Conservation (phyloP, 352 stramenopile genomes). For the Pythium periplocum region DNA sequence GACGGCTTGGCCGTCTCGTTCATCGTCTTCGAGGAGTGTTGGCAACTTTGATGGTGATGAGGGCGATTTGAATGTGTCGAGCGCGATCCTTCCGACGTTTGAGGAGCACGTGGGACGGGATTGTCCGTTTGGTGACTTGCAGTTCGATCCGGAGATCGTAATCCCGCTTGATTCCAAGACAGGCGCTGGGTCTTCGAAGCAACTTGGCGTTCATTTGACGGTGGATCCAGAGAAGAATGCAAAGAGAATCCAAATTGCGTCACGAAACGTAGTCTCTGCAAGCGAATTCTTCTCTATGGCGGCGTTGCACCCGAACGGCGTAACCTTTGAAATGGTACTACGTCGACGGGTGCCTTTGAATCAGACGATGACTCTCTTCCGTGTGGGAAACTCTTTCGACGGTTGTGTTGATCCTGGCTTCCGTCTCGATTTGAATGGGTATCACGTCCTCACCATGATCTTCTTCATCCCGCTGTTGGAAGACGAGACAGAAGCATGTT, state of each 20-base stretch:
- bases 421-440: slow-evolving; percentile 50
- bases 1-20: no score
- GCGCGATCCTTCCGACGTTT: slow-evolving; percentile 16
- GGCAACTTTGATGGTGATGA: not conserved
- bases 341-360: slow-evolving; percentile 29
- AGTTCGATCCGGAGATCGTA: slow-evolving; percentile 43
- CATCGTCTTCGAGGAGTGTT: not conserved
- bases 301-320: slow-evolving; percentile 9
- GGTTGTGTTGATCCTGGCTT: slow-evolving; percentile 63
- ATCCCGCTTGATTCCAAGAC: slow-evolving; percentile 25
- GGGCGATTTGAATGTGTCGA: not conserved
- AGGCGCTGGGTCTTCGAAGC: slow-evolving; percentile 11
- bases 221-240: slow-evolving; percentile 22
- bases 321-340: slow-evolving; percentile 71
- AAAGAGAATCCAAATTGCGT: slow-evolving; percentile 46
- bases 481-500: slow-evolving; percentile 29
- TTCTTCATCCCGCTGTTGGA: slow-evolving; percentile 55
- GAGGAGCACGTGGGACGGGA: slow-evolving; percentile 15
- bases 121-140: slow-evolving; percentile 64
- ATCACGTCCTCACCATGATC: slow-evolving; percentile 51
- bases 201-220: slow-evolving; percentile 40
- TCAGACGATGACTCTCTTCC: slow-evolving; percentile 66
- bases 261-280: slow-evolving; percentile 35
- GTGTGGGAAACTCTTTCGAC: slow-evolving; percentile 55
- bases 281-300: slow-evolving; percentile 45